These are phyloP conservation scores for Colletotrichum spaethianum DNA, from an alignment of 2,329 filamentous ascomycete species.

Conservation along the genomic window DNA sequence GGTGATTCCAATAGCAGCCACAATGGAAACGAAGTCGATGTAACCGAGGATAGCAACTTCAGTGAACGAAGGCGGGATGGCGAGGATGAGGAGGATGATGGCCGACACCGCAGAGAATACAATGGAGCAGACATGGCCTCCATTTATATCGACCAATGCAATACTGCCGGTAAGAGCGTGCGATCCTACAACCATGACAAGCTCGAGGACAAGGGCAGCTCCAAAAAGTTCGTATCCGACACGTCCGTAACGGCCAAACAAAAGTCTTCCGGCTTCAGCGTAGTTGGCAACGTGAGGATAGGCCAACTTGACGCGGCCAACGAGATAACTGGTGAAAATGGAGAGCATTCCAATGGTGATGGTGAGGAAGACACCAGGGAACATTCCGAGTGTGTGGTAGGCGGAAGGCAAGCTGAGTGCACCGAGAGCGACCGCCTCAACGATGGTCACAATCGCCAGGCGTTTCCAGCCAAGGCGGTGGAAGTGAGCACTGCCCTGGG, in stretches of 20 bases:
- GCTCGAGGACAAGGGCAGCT: conserved; percentile 72
- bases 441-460: conserved; percentile 68
- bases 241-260: conserved; percentile 63
- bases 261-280: conserved; percentile 76
- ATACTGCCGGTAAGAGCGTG: conserved; percentile 80
- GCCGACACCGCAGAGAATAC: conserved; percentile 62
- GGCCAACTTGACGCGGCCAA: conserved; percentile 64
- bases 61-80: conserved; percentile 64
- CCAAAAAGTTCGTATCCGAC: conserved; percentile 75
- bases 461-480: conserved; percentile 71
- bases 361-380: conserved; percentile 60
- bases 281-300: conserved; percentile 74
- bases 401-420: conserved; percentile 65
- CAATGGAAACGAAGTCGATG: conserved; percentile 73
- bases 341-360: conserved; percentile 61
- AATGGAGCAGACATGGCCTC: conserved; percentile 64
- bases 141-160: conserved; percentile 75
- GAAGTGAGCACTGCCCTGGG: conserved; percentile 63
- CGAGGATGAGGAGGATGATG: conserved; percentile 61
- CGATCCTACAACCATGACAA: conserved; percentile 80
- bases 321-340: conserved; percentile 63
- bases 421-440: conserved; percentile 70
- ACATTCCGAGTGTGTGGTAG: conserved; percentile 69
- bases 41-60: conserved; percentile 65
- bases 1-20: conserved; percentile 63